Evolutionary conservation across 495 filamentous ascomycete genomes (phyloP), one percentile per base, ranked within the genome.

Genomic region (Tetracladium setigerum): DNA sequence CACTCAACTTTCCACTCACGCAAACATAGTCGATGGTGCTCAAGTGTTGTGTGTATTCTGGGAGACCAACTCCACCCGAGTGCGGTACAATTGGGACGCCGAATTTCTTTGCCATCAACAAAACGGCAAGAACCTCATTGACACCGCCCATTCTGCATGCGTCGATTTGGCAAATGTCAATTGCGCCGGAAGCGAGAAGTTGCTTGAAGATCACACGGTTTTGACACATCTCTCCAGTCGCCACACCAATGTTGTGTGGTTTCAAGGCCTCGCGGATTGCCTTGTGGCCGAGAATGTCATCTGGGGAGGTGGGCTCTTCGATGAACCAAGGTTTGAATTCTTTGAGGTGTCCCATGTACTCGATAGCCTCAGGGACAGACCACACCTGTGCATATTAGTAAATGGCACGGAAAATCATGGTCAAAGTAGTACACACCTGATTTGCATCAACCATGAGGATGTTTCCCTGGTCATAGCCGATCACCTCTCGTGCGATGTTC

Each of bases 161-260:
- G 54, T 96, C 90, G 50, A 91, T 82, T 66, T 96, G 90, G 57
- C 87, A 87, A 7, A 95, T 77, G 53, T 91, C 89, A 60, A 96
- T 81, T 36, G 89, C 86, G 45, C 83, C 80, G 30, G 78, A 66
- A 55, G 81, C 77, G 17, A 95, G 71, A 38, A 95, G 74, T 67
- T 95, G 89, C 75, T 95, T 95, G 76, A 95, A 95, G 48, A 95
- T 76, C 9, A 95, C 86, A 7, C 89, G 77, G 69, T 95, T 95
- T 72, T 95, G 89, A 70, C 87, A 94, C 89, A 95, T 95, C 69
- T 95, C 89, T 43, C 89, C 89, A 0, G 89, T 95, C 13, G 89
- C 89, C 16, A 95, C 89, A 38, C 86, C 86, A 55, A 95, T 83
- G 48, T 81, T 81, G 60, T 81, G 64, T 1, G 83, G 84, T 19